A percentile compares a stretch with the other conserved stretches of the same genome.
Evolutionary conservation across 2,329 filamentous ascomycete genomes (phyloP).

Genomic region (Trichoderma pleuroti): DNA sequence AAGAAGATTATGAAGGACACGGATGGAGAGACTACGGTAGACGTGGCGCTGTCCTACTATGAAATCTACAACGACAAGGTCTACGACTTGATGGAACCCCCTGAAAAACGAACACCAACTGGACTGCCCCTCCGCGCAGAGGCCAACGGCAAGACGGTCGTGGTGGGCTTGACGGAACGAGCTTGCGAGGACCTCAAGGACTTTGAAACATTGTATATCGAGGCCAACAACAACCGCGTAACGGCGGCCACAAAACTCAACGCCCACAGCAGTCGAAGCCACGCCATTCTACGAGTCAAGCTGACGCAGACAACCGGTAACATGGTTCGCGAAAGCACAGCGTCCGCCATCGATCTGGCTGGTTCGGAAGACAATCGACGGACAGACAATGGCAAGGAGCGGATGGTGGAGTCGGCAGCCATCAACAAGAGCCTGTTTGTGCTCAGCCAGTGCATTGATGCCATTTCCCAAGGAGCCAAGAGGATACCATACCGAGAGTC

Average conservation of each 20-base stretch:
- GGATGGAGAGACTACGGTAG: conserved; percentile 63
- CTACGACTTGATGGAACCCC: conserved; percentile 82
- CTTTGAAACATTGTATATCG: conserved; percentile 85
- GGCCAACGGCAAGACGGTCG: conserved; percentile 80
- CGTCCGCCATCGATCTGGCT: conserved; percentile 89
- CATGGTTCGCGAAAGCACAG: conserved; percentile 70
- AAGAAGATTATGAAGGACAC: conserved; percentile 83
- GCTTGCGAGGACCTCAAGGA: conserved; percentile 82
- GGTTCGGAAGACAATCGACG: conserved; percentile 93
- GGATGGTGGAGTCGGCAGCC: conserved; percentile 88
- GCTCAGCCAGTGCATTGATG: conserved; percentile 90
- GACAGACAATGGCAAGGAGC: conserved; percentile 89
- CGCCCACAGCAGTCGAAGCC: conserved; percentile 82
- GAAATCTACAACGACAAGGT: conserved; percentile 98
- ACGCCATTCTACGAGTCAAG: conserved; percentile 88
- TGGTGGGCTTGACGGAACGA: conserved; percentile 80
- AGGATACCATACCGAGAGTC: conserved; percentile 91
- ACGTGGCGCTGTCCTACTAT: conserved; percentile 82
- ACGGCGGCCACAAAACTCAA: conserved; percentile 91
- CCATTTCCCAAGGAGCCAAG: conserved; percentile 70
- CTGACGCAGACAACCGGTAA: conserved; percentile 71
- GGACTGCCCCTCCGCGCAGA: conserved; percentile 81
- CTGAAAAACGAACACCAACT: conserved; percentile 77
- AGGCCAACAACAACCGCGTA: conserved; percentile 85
- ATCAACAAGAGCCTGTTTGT: conserved; percentile 98